These are phyloP conservation scores for Ricinus communis DNA, from an alignment of 345 rosid species.

Conservation along the genomic window DNA sequence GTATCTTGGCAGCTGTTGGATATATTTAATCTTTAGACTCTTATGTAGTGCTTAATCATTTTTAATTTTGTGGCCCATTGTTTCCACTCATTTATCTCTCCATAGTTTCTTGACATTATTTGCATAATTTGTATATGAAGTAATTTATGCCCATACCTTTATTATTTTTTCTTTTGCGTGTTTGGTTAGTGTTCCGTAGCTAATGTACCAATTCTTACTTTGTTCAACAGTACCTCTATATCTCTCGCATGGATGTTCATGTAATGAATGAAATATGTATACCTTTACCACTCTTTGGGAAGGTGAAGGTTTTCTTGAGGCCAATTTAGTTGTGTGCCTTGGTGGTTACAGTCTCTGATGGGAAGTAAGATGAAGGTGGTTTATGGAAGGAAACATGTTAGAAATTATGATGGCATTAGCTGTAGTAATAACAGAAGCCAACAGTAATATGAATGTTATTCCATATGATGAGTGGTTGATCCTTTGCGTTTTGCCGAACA, in stretches of 20 bases:
- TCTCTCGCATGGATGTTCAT: neutral
- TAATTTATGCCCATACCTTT: neutral
- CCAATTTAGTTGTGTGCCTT: constrained; percentile 5
- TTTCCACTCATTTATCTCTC: neutral
- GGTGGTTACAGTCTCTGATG: neutral
- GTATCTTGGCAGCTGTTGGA: neutral
- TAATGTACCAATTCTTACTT: neutral
- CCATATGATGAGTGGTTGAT: constrained; percentile 1
- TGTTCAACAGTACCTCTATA: neutral
- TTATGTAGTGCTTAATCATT: neutral
- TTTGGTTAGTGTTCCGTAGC: neutral
- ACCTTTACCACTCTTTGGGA: no score
- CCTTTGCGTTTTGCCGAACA: neutral
- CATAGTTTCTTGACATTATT: neutral
- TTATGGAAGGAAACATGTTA: neutral
- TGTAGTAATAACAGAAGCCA: neutral
- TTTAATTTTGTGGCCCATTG: neutral
- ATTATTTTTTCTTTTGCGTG: neutral
- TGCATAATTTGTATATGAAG: neutral
- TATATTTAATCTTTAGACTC: neutral
- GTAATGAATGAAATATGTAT: neutral
- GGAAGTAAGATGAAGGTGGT: neutral
- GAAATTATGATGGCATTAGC: neutral
- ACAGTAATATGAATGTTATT: neutral
- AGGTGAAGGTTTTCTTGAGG: neutral